Evolutionary conservation across 192 early-diverging fungal species (phyloP), one percentile per base, ranked within the genome.

Genomic region (Diversispora eburnea): DNA sequence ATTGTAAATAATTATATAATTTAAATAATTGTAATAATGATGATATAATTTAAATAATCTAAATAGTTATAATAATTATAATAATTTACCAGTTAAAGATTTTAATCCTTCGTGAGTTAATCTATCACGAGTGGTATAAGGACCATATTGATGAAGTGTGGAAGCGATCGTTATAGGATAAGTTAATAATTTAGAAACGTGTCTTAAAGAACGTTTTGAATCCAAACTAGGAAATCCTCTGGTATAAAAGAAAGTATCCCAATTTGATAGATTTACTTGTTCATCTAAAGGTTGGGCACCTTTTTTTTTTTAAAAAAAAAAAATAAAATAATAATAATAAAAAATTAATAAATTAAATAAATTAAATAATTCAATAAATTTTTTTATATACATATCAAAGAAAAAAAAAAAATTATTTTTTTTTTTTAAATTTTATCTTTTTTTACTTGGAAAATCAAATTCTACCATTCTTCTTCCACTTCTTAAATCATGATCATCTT

Each of bases 241-340:
- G 48, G 91, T 93, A 75, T 91, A 93, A 75, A 93, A 77, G 73
- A 87, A 91, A 17, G 87, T 82, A 74, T 93, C 89, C 91, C 91
- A 93, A 77, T 82, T 89, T 66, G 81, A 86, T 81, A 93, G 80
- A 68, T 93, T 93, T 67, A 93, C 85, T 19, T 86, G 83, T 70
- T 90, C 85, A 82, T 93, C 91, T 39, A 87, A 84, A 57, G 76
- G 81, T 79, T 91, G 88, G 62, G 88, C 77, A 73, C 70, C 25
- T 33, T 33, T 33, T 33, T 33, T 33, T 71, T 78, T 55, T 5
- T 20, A 20, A 9, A 43, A 39, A 42, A 48, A 62, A 68, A 64
- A 64, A n/a, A n/a, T n/a, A n/a, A n/a, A n/a, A n/a, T n/a, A n/a
- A n/a, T n/a, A n/a, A n/a, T n/a, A n/a, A n/a, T n/a, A n/a, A n/a